These are phyloP conservation scores for Neoboletus magnificus DNA, from an alignment of 768 basidiomycete species.

Conservation along the genomic window DNA sequence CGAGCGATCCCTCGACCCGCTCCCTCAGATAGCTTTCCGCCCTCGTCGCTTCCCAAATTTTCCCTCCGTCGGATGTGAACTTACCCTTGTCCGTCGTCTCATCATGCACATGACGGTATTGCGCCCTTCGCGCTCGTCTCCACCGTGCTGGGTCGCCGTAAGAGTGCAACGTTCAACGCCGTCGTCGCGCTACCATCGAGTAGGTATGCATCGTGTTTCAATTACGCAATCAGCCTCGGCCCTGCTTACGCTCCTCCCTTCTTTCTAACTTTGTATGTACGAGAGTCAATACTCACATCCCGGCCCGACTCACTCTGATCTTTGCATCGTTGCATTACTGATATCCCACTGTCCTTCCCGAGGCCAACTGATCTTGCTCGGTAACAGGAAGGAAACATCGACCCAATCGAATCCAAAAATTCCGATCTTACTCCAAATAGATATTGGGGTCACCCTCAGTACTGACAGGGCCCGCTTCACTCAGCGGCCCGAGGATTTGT, in stretches of 20 bases:
- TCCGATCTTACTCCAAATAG: not conserved
- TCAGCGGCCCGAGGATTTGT: constrained; percentile 6
- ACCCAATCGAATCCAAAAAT: not conserved
- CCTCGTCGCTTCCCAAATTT: not conserved
- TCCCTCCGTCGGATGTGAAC: not conserved
- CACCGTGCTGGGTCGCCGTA: not conserved
- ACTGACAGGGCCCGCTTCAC: not conserved
- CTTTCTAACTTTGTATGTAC: not conserved
- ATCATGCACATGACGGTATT: not conserved
- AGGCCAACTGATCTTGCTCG: constrained; percentile 7
- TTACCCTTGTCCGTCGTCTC: not conserved
- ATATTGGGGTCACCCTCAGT: no score
- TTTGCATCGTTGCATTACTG: not conserved
- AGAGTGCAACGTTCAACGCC: not conserved
- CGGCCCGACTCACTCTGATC: not conserved
- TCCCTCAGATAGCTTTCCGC: no score
- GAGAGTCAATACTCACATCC: not conserved
- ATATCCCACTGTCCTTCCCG: not conserved
- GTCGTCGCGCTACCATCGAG: not conserved
- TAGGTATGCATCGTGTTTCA: no score
- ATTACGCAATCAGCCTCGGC: not conserved
- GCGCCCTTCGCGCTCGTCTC: not conserved
- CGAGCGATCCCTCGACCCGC: not conserved
- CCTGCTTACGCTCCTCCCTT: not conserved
- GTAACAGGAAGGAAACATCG: not conserved